Conservation (phyloP, 177 flowering plant species). For the Telopea speciosissima region DNA sequence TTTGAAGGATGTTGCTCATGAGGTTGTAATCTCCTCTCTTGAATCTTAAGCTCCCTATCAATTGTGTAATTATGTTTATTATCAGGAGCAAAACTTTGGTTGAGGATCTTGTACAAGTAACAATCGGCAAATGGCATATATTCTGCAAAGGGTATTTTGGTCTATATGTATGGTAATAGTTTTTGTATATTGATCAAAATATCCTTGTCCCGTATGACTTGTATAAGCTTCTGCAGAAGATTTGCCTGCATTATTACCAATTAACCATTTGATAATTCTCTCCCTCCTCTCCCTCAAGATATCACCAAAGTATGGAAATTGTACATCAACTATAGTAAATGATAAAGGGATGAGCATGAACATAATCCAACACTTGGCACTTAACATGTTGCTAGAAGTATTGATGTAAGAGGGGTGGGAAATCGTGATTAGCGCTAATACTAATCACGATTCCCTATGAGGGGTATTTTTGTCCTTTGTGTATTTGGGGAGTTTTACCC, state of each 20-base stretch:
- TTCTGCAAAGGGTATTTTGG: not conserved
- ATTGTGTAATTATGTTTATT: not conserved
- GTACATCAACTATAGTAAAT: too few relatives aligned
- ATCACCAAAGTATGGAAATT: not conserved
- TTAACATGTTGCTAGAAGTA: too few relatives aligned
- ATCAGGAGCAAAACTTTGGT: not conserved
- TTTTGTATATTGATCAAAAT: not conserved
- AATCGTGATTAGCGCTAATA: too few relatives aligned
- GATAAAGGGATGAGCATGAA: too few relatives aligned
- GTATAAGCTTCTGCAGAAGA: not conserved
- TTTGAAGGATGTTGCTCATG: conserved; percentile 31
- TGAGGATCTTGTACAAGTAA: not conserved
- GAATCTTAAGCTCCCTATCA: not conserved
- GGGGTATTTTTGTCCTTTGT: too few relatives aligned
- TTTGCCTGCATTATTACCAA: not conserved
- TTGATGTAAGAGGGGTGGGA: too few relatives aligned
- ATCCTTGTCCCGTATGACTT: not conserved
- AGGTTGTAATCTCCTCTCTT: conserved; percentile 32
- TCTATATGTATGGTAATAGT: not conserved
- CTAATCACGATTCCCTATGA: too few relatives aligned
- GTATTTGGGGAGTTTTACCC: too few relatives aligned
- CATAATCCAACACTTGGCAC: too few relatives aligned
- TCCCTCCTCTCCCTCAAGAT: too few relatives aligned
- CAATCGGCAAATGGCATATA: too few relatives aligned
- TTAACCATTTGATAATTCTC: not conserved